Base-by-base conservation (phyloP, 495 filamentous ascomycete genomes). In the Aspergillus cristatus region DNA sequence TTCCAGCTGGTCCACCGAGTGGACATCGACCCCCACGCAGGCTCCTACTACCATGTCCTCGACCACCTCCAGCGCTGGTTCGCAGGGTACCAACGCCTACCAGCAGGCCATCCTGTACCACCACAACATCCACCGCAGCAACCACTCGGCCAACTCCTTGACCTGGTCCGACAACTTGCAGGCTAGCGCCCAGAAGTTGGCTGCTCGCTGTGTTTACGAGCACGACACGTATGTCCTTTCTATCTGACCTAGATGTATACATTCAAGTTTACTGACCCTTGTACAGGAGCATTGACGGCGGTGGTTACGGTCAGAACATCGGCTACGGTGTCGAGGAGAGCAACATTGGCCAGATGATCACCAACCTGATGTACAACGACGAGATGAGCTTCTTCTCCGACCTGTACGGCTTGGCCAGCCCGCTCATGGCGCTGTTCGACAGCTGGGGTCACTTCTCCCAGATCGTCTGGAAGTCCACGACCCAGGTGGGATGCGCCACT, bases 371-470 rank as follows among this genome's bases (percentile, higher is more conserved):
- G 78, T 94, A 94, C 75, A 86, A 93, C 57, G 68, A 73, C 51
- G 88, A 95, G 60, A 67, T 80, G 42, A 51, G 49, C 18, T 63
- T 55, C 53, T 78, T 63, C 53, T 43, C 55, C 10, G 37, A 41
- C 14, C 55, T 64, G 32, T 78, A 72, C 45, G 70, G 67, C 20
- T 24, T 60, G 37, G 50, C 57, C 32, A 55, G 42, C 43, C 70
- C 71, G 6, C 61, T 73, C 53, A 79, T 78, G 72, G 42, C 51
- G 46, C 55, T 71, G 57, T 85, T 88, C 59, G 65, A 80, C 24
- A 38, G 52, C 22, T 91, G 81, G 77, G 86, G 89, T 40, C 90
- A 98, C 60, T 85, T 85, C 69, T 76, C 82, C n/a, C 86, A 94
- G 67, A 69, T 96, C 16, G 74, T 97, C 26, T 98, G 91, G 91